Base-by-base conservation (phyloP, 2,329 filamentous ascomycete species). In the Arachnomyces sp. region DNA sequence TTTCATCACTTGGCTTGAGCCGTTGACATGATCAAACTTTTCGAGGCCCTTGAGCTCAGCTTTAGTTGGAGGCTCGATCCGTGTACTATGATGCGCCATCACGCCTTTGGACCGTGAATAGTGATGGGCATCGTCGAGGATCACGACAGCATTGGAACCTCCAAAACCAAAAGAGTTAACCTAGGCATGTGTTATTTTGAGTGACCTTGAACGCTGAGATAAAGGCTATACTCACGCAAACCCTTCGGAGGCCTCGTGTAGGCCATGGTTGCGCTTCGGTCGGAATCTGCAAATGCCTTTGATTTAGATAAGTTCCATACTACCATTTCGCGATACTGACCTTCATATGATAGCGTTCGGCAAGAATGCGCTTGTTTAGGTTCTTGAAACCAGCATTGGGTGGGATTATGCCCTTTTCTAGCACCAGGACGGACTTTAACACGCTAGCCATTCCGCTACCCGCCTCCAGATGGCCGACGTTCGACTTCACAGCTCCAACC, bases 301-400 rank as follows among this genome's bases (percentile, higher is more conserved):
- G 9, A 13, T 37, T 18, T n/a, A n/a, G n/a, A n/a, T n/a, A n/a
- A n/a, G n/a, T n/a, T n/a, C n/a, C n/a, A n/a, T n/a, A n/a, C n/a
- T n/a, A n/a, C n/a, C n/a, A n/a, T n/a, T n/a, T n/a, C n/a, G n/a
- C n/a, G n/a, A n/a, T n/a, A n/a, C n/a, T n/a, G n/a, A n/a, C n/a
- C n/a, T n/a, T n/a, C n/a, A n/a, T n/a, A n/a, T 28, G 9, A 50
- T 36, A 21, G 40, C 28, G 3, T 40, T 36, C 6, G 40, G 18
- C 18, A 36, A 46, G n/a, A n/a, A n/a, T n/a, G n/a, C n/a, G n/a
- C n/a, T n/a, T n/a, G 18, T 50, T 43, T 38, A 51, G 39, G 38
- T 47, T 16, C n/a, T 36, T 30, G 18, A 44, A 34, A 3, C 51
- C 44, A 7, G 28, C 44, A 31, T 40, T 54, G 5, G 49, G 54